Evolutionary conservation across 805 yeast species (phyloP).

Genomic region (Ogataea neopini): DNA sequence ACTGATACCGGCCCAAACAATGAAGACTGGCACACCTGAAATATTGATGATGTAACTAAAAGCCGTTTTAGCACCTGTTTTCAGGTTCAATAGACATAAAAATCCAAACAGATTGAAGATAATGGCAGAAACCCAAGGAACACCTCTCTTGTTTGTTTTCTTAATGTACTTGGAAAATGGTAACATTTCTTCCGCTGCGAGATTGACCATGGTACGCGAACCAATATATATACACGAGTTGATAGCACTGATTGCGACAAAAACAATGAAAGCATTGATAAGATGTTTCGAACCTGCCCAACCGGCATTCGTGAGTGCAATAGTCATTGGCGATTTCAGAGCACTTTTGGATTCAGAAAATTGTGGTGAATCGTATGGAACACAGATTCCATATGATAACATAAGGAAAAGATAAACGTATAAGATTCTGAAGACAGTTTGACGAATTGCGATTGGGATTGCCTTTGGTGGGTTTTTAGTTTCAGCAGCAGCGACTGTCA

Average conservation of each 20-base stretch:
- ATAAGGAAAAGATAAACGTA: constrained; percentile 56
- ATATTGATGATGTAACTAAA: constrained; percentile 61
- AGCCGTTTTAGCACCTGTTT: constrained; percentile 61
- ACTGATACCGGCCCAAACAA: constrained; percentile 67
- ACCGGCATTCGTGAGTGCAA: constrained; percentile 50
- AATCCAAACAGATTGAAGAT: constrained; percentile 56
- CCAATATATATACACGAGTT: constrained; percentile 70
- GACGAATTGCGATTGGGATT: constrained; percentile 55
- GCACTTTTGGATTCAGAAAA: constrained; percentile 40
- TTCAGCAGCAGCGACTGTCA: constrained; percentile 60
- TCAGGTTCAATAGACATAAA: constrained; percentile 55
- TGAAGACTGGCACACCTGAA: constrained; percentile 66
- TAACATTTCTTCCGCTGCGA: constrained; percentile 56
- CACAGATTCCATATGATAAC: constrained; percentile 56
- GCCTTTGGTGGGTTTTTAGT: constrained; percentile 57
- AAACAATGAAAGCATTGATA: constrained; percentile 60
- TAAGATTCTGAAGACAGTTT: constrained; percentile 55
- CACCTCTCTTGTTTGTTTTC: constrained; percentile 55
- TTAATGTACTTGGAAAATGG: constrained; percentile 41
- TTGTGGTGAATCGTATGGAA: constrained; percentile 54
- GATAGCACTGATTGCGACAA: constrained; percentile 69
- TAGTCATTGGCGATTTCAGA: constrained; percentile 50
- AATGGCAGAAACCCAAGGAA: constrained; percentile 60
- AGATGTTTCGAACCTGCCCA: constrained; percentile 51
- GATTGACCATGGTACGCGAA: constrained; percentile 62